Evolutionary conservation across 2,329 filamentous ascomycete species (phyloP), one percentile per base, ranked within the genome.

Genomic region (Colletotrichum kahawae): DNA sequence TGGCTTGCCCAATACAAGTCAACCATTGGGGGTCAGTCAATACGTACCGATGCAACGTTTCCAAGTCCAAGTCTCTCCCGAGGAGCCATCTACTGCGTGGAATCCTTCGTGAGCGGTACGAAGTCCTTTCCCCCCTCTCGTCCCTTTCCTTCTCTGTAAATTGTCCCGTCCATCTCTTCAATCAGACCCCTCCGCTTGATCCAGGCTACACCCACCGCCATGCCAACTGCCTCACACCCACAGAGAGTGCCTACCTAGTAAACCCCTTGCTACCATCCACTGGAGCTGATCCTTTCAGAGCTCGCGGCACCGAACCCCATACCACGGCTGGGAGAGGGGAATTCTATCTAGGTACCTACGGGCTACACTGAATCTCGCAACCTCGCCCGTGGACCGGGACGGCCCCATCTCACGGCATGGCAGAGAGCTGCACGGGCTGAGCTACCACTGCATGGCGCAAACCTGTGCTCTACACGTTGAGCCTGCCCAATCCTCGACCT

Each of bases 31-130:
- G 54, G 36, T 36, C 24, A 38, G 9, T 21, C 13, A 9, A 21
- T 56, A 73, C 65, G 57, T 73, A 36, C 33, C 66, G 59, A 73
- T 70, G 65, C 29, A 57, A 70, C 70, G 43, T 73, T 36, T 36
- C 34, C 34, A 36, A 34, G 24, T 24, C 34, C 70, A 69, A 27
- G 57, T 38, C 63, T 73, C 57, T 70, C 57, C 70, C 66, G 57
- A 70, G 66, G 34, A 36, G 34, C 34, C 43, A 34, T 59, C 59
- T 67, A 64, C 24, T 24, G 24, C 24, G 24, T 24, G 24, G 48
- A 69, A 73, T 73, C 66, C 70, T 73, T 73, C 70, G 66, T 36
- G 34, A 16, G 34, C 34, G 34, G 34, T 14, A 36, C 34, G 34
- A 36, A 16, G 14, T 36, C 34, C 14, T 36, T 36, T 16, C 34